Percentiles rank a stretch among this genome's conserved stretches.
Evolutionary conservation across 805 yeast genomes (phyloP).

Genomic region (Candida ipomoeae): DNA sequence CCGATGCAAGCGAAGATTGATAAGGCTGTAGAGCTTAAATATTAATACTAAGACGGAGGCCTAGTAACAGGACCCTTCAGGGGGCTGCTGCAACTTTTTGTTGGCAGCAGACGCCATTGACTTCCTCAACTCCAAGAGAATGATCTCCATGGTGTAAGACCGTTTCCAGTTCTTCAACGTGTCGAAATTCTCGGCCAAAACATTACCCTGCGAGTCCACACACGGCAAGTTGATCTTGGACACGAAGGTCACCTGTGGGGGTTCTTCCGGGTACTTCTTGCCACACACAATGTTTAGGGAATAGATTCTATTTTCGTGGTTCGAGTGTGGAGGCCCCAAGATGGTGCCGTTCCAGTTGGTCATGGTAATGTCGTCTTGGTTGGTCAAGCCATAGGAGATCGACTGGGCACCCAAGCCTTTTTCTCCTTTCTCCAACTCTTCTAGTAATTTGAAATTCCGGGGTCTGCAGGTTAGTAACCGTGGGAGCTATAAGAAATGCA

Average conservation of each 20-base stretch:
- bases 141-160: constrained; percentile 89
- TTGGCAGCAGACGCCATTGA: constrained; percentile 77
- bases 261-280: constrained; percentile 77
- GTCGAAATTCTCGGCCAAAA: constrained; percentile 46
- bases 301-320: constrained; percentile 91
- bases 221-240: constrained; percentile 89
- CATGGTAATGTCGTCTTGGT: constrained; percentile 88
- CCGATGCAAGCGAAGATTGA: neutral
- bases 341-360: constrained; percentile 97
- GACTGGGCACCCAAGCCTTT: constrained; percentile 97
- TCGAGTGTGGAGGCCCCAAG: constrained; percentile 88
- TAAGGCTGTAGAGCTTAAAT: neutral
- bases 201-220: constrained; percentile 66
- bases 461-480: constrained; percentile 48
- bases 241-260: constrained; percentile 78
- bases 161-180: constrained; percentile 83
- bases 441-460: constrained; percentile 88
- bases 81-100: constrained; percentile 84
- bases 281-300: constrained; percentile 80
- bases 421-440: constrained; percentile 96
- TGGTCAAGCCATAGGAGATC: constrained; percentile 90
- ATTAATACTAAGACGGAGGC: neutral
- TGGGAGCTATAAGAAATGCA: neutral
- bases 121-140: constrained; percentile 81
- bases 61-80: constrained; percentile 72